Evolutionary conservation across 2,329 filamentous ascomycete species (phyloP).

Genomic region (Fusarium drepaniforme): DNA sequence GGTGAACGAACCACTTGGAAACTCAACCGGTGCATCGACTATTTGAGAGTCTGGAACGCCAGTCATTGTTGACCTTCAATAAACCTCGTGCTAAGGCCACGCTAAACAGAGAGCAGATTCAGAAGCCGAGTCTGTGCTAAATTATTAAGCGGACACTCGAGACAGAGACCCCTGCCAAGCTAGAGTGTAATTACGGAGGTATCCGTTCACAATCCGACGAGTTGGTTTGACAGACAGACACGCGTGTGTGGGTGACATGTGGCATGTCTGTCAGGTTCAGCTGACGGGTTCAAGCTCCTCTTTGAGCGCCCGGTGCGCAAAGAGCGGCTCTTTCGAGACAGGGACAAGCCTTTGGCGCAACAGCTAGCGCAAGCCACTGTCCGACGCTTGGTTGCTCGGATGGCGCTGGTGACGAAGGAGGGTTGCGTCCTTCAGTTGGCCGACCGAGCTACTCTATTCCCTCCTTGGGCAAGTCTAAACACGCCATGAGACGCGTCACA

Average conservation of each 20-base stretch:
- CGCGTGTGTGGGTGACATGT: neutral
- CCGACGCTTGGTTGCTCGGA: neutral
- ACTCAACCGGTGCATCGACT: neutral
- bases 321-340: neutral
- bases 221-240: neutral
- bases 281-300: neutral
- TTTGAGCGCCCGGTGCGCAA: neutral
- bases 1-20: neutral
- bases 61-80: neutral
- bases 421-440: neutral
- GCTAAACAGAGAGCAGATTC: neutral
- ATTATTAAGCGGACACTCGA: neutral
- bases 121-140: neutral
- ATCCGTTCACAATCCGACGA: neutral
- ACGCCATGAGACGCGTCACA: neutral
- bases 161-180: neutral
- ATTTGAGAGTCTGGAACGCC: neutral
- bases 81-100: neutral
- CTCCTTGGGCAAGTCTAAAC: neutral
- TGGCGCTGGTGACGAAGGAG: neutral
- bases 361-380: neutral
- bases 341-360: neutral
- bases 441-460: neutral
- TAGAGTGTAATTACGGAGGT: neutral
- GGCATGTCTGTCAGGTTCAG: neutral